Base-by-base conservation (phyloP, 495 filamentous ascomycete genomes). In the Penicillium riverlandense region DNA sequence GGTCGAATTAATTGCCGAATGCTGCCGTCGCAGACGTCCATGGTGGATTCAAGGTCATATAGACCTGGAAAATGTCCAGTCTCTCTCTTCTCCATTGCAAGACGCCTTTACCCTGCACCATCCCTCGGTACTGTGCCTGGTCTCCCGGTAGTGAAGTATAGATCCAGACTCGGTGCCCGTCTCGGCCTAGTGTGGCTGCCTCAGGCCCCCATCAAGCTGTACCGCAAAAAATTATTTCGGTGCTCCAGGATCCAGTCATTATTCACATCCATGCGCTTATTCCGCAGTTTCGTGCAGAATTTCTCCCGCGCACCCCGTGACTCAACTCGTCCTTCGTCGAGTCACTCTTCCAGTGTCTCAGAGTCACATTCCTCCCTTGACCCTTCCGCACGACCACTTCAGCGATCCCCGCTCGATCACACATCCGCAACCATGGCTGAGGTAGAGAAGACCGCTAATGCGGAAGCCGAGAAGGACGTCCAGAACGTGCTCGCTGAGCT, bases 401-500 rank as follows among this genome's bases (percentile, higher is more conserved):
- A 40, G 30, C 37, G 30, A 44, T 38, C 35, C 34, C 41, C 13
- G 39, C 22, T 38, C 40, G 34, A 34, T 40, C 29, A 37, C 34
- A 38, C 15, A 35, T 34, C 30, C 44, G 15, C 49, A 48, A 55
- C 39, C 22, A 74, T 74, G 68, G 53, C 70, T 45, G 67, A 65
- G 15, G 66, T 70, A 53, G 58, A 67, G 40, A 71, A 71, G 55
- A 48, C 53, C 45, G 50, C 55, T 43, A 72, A 72, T 40, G 49
- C 58, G 35, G 67, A 69, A 38, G 66, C 70, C 11, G 66, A 65
- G 48, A 58, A 70, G 57, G 69, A 72, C 57, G 70, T 74, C 30
- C 67, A 71, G 61, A 62, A 66, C 48, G 63, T 72, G 11, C 62
- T 72, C 28, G 63, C 66, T 9, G 70, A 74, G 50, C 52, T 74